Evolutionary conservation across 2,329 filamentous ascomycete genomes (phyloP).

Genomic region (Tolypocladium ovalisporum): DNA sequence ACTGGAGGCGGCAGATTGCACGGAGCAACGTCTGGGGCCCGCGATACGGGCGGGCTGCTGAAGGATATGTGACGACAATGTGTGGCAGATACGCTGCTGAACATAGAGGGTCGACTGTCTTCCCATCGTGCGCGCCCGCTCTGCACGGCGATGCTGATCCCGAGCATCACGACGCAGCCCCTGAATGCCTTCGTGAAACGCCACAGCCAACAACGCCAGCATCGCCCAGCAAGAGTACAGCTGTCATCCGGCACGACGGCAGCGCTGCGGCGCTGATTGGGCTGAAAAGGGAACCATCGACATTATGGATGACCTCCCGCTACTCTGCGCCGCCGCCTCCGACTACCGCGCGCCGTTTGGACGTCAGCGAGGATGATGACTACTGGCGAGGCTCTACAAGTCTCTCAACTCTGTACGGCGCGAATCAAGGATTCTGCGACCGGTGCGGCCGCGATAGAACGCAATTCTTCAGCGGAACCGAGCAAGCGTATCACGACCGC

Average conservation of each 20-base stretch:
- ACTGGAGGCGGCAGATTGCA: constrained; percentile 9
- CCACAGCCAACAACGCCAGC: too few species aligned
- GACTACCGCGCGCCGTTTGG: neutral
- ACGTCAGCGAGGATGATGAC: neutral
- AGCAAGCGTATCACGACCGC: constrained; percentile 3
- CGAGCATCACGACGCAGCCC: neutral
- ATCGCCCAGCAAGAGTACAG: neutral
- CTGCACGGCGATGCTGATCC: too few species aligned
- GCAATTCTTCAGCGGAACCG: constrained; percentile 1
- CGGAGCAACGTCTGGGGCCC: constrained; percentile 13
- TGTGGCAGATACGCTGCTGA: neutral
- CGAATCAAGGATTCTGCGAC: constrained; percentile 2
- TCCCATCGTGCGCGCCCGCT: constrained; percentile 11
- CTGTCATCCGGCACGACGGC: neutral
- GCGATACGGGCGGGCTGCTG: constrained; percentile 2
- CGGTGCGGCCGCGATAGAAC: constrained; percentile 2
- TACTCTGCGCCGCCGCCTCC: neutral
- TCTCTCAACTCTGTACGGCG: neutral
- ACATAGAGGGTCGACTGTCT: neutral
- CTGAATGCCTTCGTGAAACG: constrained; percentile 20
- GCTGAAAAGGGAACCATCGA: neutral
- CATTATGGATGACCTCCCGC: neutral
- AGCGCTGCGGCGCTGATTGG: neutral
- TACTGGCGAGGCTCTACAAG: neutral
- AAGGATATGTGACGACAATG: constrained; percentile 1